Percentiles rank a stretch among this genome's conserved stretches.
phyloP scores from a whole-genome alignment of 2,329 filamentous ascomycete species.

The Pseudogymnoascus sp. region DNA sequence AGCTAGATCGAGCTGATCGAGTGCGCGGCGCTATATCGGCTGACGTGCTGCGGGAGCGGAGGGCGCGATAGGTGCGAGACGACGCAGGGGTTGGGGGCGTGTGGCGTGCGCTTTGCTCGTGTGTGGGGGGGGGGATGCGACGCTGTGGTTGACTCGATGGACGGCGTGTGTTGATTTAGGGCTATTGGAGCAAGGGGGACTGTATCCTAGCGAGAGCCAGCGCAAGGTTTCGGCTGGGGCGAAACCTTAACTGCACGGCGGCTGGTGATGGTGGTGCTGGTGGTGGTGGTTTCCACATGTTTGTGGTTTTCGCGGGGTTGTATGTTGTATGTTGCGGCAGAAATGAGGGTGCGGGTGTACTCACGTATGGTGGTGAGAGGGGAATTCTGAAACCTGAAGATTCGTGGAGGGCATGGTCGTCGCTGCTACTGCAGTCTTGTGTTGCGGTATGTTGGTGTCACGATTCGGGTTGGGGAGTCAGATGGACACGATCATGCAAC shows the following conservation, averaged over 20 bases:
- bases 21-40: background rate
- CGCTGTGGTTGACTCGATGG: background rate
- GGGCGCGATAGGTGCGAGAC: background rate
- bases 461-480: background rate
- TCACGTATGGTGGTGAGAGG: too few species aligned
- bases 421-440: background rate
- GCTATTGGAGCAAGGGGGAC: background rate
- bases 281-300: background rate
- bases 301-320: background rate
- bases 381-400: background rate
- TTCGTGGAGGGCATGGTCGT: too few species aligned
- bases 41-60: background rate
- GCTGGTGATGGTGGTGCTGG: too few species aligned
- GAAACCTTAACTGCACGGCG: background rate
- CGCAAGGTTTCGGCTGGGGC: background rate
- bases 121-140: background rate
- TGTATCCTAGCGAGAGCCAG: background rate
- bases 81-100: background rate
- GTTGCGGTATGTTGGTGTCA: background rate
- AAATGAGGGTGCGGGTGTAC: background rate
- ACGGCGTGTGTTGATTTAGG: background rate
- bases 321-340: background rate
- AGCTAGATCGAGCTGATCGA: background rate
- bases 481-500: background rate
- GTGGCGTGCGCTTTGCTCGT: background rate